A percentile compares a stretch with the other conserved stretches of the same genome.
phyloP scores from a whole-genome alignment of 1,284 basidiomycete genomes.

The Trametes versicolor region DNA sequence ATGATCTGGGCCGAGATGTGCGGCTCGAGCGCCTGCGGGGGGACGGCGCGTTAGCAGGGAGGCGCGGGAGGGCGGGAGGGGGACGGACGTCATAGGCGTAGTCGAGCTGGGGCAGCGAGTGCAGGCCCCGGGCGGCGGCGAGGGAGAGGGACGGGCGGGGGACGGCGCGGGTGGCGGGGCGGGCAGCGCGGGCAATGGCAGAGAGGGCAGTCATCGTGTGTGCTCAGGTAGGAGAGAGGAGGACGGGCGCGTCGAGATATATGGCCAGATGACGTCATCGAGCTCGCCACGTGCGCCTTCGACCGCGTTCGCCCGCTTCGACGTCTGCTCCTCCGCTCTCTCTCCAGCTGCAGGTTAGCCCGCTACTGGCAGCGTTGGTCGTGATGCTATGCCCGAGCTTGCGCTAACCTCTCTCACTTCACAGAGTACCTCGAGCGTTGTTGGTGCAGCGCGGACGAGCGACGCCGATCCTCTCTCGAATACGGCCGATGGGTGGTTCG shows the following conservation, averaged over 20 bases:
- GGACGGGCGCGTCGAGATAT: constrained; percentile 5
- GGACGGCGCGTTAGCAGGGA: not conserved
- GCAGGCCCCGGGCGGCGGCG: constrained; percentile 39
- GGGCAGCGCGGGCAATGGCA: constrained; percentile 34
- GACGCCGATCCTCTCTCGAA: too few relatives aligned
- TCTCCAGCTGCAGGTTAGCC: too few relatives aligned
- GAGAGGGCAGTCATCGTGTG: constrained; percentile 36
- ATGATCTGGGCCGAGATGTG: constrained; percentile 86
- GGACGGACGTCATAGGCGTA: constrained; percentile 78
- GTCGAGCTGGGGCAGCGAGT: constrained; percentile 84
- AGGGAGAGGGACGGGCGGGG: constrained; percentile 33
- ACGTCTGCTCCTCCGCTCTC: not conserved
- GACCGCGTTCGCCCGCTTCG: constrained; percentile 8
- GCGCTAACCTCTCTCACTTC: too few relatives aligned
- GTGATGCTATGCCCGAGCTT: too few relatives aligned
- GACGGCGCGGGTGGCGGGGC: constrained; percentile 23
- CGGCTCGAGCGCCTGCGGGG: constrained; percentile 75
- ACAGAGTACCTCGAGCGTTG: too few relatives aligned
- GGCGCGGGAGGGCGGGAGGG: not conserved
- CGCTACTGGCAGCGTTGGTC: too few relatives aligned
- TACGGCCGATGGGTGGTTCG: too few relatives aligned
- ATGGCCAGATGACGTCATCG: constrained; percentile 19
- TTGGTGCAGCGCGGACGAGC: too few relatives aligned
- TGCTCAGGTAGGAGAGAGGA: too few relatives aligned
- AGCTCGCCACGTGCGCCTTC: constrained; percentile 1